Evolutionary conservation across 2,329 filamentous ascomycete genomes (phyloP), one percentile per base, ranked within the genome.

Genomic region (Alternaria gaisen): DNA sequence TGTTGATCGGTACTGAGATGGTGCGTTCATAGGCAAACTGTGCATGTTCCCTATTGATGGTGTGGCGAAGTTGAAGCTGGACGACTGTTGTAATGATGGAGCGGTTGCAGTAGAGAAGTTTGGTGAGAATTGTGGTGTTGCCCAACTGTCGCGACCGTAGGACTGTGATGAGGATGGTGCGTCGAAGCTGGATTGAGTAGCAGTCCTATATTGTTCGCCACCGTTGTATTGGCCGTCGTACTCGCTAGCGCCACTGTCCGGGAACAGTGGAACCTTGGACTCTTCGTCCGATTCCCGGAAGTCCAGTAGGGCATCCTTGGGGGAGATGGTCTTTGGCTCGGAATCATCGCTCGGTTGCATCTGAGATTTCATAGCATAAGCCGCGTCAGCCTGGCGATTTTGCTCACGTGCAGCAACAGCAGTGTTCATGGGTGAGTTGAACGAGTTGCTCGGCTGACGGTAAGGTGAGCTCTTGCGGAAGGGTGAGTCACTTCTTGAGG

Each of bases 301-400:
- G 61, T 97, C 94, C 51, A 97, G 81, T 61, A 97, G 81, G 1
- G 94, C 92, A 72, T 98, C 94, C 80, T 97, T 96, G 24, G 94
- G 95, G 1, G 94, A 98, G 47, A 99, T 97, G 0, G 94, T 97
- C 79, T 92, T 92, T 1, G 88, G 85, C n/a, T 79, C 69, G 43
- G 81, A 71, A 61, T 80, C 77, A 24, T 84, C 76, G 53, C 64
- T 70, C 50, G 77, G 73, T 48, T 77, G 74, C 66, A 79, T 73
- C 50, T 77, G 77, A 28, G 79, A 68, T 64, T 80, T 79, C 62
- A 79, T 77, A 11, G 79, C 77, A 64, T 82, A 79, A 61, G 75
- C 73, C 65, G 84, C 85, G 60, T 89, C 88, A 42, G 86, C 86
- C 69, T 87, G 84, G 6, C 85, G 84, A 71, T 89, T 88, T 66